Conservation (phyloP, 2,329 filamentous ascomycete genomes). For the Gnomoniopsis sp. region DNA sequence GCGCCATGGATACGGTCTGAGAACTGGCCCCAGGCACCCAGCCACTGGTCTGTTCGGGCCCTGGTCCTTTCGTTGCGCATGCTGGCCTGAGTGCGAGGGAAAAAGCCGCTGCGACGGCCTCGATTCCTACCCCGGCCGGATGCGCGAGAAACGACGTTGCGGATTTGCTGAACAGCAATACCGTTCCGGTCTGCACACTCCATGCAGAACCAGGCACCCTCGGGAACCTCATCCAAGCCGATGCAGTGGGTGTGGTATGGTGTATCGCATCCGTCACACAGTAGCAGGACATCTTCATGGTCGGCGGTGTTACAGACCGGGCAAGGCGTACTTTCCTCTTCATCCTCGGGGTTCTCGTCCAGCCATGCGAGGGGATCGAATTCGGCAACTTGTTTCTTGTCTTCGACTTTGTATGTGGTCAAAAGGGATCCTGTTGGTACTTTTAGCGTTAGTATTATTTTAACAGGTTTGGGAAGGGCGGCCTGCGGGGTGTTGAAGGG, state of each 20-base stretch:
- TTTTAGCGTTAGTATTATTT: conserved; percentile 18
- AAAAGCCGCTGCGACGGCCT: conserved; percentile 32
- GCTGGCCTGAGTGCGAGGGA: conserved; percentile 55
- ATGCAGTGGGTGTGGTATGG: conserved; percentile 91
- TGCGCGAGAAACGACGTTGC: conserved; percentile 23
- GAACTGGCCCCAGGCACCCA: conserved; percentile 74
- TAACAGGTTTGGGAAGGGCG: conserved; percentile 2
- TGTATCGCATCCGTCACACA: conserved; percentile 88
- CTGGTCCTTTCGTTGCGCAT: conserved; percentile 54
- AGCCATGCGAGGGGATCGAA: conserved; percentile 74
- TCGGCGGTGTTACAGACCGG: conserved; percentile 79
- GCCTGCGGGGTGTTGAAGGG: not conserved
- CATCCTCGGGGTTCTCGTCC: conserved; percentile 69
- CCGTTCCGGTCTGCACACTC: conserved; percentile 62
- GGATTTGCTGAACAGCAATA: conserved; percentile 32
- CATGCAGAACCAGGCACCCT: conserved; percentile 86
- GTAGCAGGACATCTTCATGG: conserved; percentile 78
- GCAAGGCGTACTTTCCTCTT: conserved; percentile 71
- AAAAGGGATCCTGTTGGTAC: conserved; percentile 47
- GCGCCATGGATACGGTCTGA: conserved; percentile 61
- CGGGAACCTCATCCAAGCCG: conserved; percentile 72
- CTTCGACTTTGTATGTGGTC: conserved; percentile 64
- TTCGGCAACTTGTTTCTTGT: conserved; percentile 86
- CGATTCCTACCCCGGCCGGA: conserved; percentile 16
- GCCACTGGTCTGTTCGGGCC: conserved; percentile 80